phyloP scores from a whole-genome alignment of 495 filamentous ascomycete genomes.

The Barbatosphaeria neglecta region DNA sequence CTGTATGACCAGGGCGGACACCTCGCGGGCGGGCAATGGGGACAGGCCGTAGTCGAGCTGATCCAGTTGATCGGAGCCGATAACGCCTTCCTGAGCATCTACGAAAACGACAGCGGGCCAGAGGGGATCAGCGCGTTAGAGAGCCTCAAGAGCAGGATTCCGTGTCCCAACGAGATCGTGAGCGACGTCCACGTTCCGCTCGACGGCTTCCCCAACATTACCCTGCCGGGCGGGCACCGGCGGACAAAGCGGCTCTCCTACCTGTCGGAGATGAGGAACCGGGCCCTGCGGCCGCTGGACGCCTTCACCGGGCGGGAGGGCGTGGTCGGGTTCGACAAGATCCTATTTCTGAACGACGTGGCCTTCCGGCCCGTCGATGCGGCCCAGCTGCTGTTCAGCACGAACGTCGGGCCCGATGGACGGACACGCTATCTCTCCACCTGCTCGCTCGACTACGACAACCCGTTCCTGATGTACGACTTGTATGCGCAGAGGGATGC shows the following conservation, averaged over 20 bases:
- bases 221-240: slow-evolving; percentile 46
- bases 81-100: slow-evolving; percentile 49
- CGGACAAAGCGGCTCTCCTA: slow-evolving; percentile 63
- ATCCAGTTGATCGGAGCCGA: slow-evolving; percentile 48
- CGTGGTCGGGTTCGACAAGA: slow-evolving; percentile 45
- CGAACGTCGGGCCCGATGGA: slow-evolving; percentile 47
- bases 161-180: slow-evolving; percentile 43
- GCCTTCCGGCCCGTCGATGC: slow-evolving; percentile 62
- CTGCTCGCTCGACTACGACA: slow-evolving; percentile 67
- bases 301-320: slow-evolving; percentile 17
- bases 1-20: slow-evolving; percentile 48
- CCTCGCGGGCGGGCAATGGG: slow-evolving; percentile 57
- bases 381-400: slow-evolving; percentile 63
- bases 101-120: slow-evolving; percentile 58
- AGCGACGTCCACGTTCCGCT: slow-evolving; percentile 39
- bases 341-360: slow-evolving; percentile 70
- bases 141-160: slow-evolving; percentile 23
- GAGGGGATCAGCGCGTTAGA: slow-evolving; percentile 28
- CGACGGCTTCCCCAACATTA: slow-evolving; percentile 41
- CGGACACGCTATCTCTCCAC: slow-evolving; percentile 55
- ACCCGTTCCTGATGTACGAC: slow-evolving; percentile 72
- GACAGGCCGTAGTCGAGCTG: slow-evolving; percentile 45
- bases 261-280: slow-evolving; percentile 65
- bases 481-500: slow-evolving; percentile 66
- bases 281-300: slow-evolving; percentile 54